Base-by-base conservation (phyloP, 495 filamentous ascomycete species). In the Penicillium cataractarum region DNA sequence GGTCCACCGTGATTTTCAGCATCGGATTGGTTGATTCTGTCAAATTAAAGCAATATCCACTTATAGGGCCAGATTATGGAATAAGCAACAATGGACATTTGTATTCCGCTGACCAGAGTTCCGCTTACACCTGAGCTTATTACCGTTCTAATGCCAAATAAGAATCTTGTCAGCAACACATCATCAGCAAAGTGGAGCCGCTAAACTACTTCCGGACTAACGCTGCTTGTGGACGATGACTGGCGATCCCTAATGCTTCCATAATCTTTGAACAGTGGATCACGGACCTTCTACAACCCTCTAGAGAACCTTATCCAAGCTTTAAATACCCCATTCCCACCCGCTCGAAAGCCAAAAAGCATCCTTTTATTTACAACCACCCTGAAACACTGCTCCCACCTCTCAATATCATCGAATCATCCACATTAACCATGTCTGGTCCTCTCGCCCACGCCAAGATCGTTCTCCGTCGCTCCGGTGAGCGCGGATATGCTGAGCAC, bases 401-500 rank as follows among this genome's bases (percentile, higher is more conserved):
- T n/a, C n/a, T n/a, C n/a, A n/a, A n/a, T n/a, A n/a, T n/a, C n/a
- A n/a, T n/a, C n/a, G n/a, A n/a, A n/a, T n/a, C n/a, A n/a, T n/a
- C n/a, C n/a, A n/a, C n/a, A 40, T 17, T 57, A 55, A 7, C 31
- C 40, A 86, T 86, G 83, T 73, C 84, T 39, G 84, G 83, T 67
- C 75, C 82, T 49, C 83, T 88, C 63, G 64, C 79, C 27, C 81
- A 89, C 80, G 86, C 86, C 49, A 87, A 84, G 65, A 86, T 91
- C 71, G 80, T 82, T 27, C 80, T 82, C 24, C 88, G 87, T 67
- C 82, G 77, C 63, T 89, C 86, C 35, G 70, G 70, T 39, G 80
- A 83, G 32, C 83, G 90, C 50, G 91, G 90, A 40, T 90, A 93
- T 71, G 81, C 84, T 60, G 84, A 92, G 70, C 88, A 92, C 73